Base-by-base conservation (phyloP, 1,284 basidiomycete genomes). In the Cerioporus squamosus region DNA sequence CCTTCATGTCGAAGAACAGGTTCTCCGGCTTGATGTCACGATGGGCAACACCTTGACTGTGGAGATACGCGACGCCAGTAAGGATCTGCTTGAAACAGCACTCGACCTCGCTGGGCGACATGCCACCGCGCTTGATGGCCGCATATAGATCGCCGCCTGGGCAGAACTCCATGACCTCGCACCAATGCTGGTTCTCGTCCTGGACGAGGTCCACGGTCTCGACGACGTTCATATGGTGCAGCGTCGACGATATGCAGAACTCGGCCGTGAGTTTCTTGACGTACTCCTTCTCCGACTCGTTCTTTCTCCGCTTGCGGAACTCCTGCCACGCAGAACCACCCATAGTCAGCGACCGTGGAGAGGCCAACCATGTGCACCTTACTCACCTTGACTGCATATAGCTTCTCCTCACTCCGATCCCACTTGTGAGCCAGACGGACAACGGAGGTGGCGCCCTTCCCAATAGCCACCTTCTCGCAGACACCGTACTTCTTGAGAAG, bases 101-200 rank as follows among this genome's bases (percentile, higher is more conserved):
- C 74, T 98, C 96, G 66, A 98, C 95, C 75, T 97, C 95, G 71
- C 86, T 88, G 18, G 93, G 89, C 17, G 89, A 91, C 95, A 99
- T 97, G 65, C 93, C 88, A 70, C 96, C 97, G 73, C 94, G 94
- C 83, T 98, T 98, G 81, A 98, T 98, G 38, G 95, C 95, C 23
- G 95, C 95, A 72, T 98, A 98, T 36, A 98, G 81, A 76, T 98
- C 96, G 5, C 96, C 96, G 52, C 97, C 97, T 2, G 94, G 94
- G 74, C 97, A 98, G 72, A 96, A 98, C 77, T 99, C 97, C 97
- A 99, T 98, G 60, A 99, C 97, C 76, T 99, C 97, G 73, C 97
- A 99, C 97, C 97, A 99, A 71, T 95, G 91, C 62, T 93, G 89
- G 65, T 82, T 88, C 77, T 99, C 97, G 76, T 99, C 97, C 72